A percentile compares a stretch with the other conserved stretches of the same genome.
Conservation (phyloP, 306 rosid species). For the Vigna nakashimae region DNA sequence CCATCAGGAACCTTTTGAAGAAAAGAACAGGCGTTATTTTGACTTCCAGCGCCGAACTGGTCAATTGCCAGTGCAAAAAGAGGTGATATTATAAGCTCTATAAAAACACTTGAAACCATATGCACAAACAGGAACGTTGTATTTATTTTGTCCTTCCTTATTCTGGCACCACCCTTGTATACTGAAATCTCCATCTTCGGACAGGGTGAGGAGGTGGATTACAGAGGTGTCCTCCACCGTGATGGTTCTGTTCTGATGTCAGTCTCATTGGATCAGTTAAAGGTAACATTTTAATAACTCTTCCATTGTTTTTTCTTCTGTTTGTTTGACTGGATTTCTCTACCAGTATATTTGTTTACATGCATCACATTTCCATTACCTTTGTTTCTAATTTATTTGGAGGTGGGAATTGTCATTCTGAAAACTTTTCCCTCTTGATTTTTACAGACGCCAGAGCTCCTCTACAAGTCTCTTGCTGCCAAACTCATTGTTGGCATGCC, state of each 20-base stretch:
- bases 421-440: conserved; percentile 28
- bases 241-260: conserved; percentile 99
- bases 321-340: conserved; percentile 22
- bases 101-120: neutral
- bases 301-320: conserved; percentile 31
- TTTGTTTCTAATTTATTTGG: neutral
- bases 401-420: conserved; percentile 13
- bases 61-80: conserved; percentile 88
- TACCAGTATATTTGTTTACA: conserved; percentile 20
- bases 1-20: conserved; percentile 88
- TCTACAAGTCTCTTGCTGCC: conserved; percentile 91
- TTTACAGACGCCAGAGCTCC: conserved; percentile 79
- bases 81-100: conserved; percentile 58
- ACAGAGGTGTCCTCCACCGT: conserved; percentile 91
- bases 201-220: conserved; percentile 98
- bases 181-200: conserved; percentile 34
- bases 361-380: neutral
- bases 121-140: neutral
- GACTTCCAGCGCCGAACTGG: conserved; percentile 97
- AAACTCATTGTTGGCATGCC: conserved; percentile 97
- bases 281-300: conserved; percentile 57
- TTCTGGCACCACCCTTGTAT: conserved; percentile 7
- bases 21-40: conserved; percentile 89
- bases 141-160: conserved; percentile 7
- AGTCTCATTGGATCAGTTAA: conserved; percentile 82